phyloP scores from a whole-genome alignment of 805 yeast species.

The Komagataella populi region DNA sequence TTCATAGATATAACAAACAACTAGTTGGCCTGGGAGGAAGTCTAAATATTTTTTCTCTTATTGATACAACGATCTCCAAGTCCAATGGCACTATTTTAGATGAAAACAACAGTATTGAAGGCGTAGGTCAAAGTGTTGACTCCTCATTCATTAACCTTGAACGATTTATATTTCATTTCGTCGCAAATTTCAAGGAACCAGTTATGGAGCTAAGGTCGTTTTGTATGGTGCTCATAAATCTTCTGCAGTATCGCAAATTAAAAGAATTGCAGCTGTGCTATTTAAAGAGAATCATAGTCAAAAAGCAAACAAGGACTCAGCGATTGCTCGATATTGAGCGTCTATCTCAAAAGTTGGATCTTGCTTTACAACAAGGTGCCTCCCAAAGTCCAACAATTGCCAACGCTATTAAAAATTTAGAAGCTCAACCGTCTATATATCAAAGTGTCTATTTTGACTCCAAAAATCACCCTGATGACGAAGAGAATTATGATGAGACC shows the following conservation, averaged over 20 bases:
- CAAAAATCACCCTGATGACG: background rate
- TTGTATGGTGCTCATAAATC: conserved; percentile 25
- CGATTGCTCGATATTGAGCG: conserved; percentile 12
- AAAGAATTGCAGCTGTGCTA: conserved; percentile 36
- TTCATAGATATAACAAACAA: conserved; percentile 22
- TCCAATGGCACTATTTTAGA: conserved; percentile 8
- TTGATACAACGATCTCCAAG: conserved; percentile 11
- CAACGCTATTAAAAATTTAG: conserved; percentile 14
- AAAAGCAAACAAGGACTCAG: conserved; percentile 21
- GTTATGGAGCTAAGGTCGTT: conserved; percentile 32
- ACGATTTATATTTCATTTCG: conserved; percentile 22
- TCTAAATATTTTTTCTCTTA: conserved; percentile 39
- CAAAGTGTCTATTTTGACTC: background rate
- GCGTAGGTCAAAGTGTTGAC: conserved; percentile 40
- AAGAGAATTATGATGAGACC: background rate
- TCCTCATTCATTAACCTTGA: conserved; percentile 35
- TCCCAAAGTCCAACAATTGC: conserved; percentile 19
- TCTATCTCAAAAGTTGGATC: conserved; percentile 12
- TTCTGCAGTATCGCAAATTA: conserved; percentile 34
- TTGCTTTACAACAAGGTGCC: conserved; percentile 10
- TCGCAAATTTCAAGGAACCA: conserved; percentile 35
- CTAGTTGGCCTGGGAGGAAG: conserved; percentile 43
- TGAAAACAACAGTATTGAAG: conserved; percentile 19
- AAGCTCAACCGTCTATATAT: conserved; percentile 3
- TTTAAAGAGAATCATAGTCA: conserved; percentile 20